A percentile compares a stretch with the other conserved stretches of the same genome.
Evolutionary conservation across 2,329 filamentous ascomycete species (phyloP).

Genomic region (Onygenales sp.): DNA sequence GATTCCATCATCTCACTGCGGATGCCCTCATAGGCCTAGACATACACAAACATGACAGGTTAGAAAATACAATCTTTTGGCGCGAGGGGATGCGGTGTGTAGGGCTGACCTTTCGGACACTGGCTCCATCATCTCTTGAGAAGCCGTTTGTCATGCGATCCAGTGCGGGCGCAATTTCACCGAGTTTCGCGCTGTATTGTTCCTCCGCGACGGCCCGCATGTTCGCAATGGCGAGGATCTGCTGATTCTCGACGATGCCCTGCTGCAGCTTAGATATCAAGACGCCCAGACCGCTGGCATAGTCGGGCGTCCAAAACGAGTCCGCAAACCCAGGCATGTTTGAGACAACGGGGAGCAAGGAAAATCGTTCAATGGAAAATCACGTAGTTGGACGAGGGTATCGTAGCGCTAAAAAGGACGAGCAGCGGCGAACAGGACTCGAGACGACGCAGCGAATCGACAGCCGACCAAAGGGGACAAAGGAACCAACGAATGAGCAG

Average conservation of each 20-base stretch:
- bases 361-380: neutral
- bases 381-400: neutral
- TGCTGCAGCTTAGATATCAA: conserved; percentile 96
- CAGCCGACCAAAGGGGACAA: too few relatives aligned
- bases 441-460: too few relatives aligned
- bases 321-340: conserved; percentile 81
- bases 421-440: neutral
- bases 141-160: conserved; percentile 79
- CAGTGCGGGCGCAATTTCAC: conserved; percentile 70
- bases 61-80: neutral
- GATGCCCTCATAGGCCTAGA: conserved; percentile 85
- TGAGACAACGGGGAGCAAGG: conserved; percentile 18
- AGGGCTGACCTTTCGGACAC: conserved; percentile 70
- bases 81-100: too few relatives aligned
- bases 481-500: too few relatives aligned
- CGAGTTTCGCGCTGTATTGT: conserved; percentile 68
- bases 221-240: conserved; percentile 81
- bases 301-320: conserved; percentile 97
- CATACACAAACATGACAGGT: neutral
- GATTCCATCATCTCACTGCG: conserved; percentile 88
- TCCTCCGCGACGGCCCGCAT: conserved; percentile 96
- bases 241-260: conserved; percentile 88
- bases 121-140: conserved; percentile 84
- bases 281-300: conserved; percentile 89
- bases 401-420: neutral